Evolutionary conservation across 176 grass and related monocot genomes (phyloP).

Genomic region (Eragrostis nindensis): DNA sequence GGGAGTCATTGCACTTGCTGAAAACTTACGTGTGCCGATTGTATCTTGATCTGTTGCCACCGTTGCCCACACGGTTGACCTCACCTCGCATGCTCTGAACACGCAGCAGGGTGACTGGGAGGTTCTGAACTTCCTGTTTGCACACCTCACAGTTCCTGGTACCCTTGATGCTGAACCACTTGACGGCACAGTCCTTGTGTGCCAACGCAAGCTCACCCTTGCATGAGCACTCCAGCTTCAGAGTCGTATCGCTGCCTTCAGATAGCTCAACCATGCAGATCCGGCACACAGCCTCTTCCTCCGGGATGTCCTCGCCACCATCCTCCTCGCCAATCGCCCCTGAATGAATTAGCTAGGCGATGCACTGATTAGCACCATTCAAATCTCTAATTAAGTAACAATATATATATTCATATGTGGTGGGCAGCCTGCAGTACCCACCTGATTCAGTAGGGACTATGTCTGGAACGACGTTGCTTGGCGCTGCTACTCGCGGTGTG

Average conservation of each 20-base stretch:
- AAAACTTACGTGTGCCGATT: constrained; percentile 50
- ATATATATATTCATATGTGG: no score
- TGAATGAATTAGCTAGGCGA: constrained; percentile 34
- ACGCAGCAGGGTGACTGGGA: constrained; percentile 81
- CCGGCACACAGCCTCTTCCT: constrained; percentile 94
- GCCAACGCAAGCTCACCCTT: constrained; percentile 87
- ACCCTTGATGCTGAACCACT: constrained; percentile 95
- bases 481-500: constrained; percentile 23
- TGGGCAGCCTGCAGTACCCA: constrained; percentile 17
- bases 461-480: constrained; percentile 40
- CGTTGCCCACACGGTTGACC: not conserved
- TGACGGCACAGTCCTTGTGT: constrained; percentile 82
- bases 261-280: constrained; percentile 87
- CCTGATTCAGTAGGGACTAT: constrained; percentile 56
- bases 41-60: constrained; percentile 9
- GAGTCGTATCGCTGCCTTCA: constrained; percentile 66
- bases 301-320: constrained; percentile 73
- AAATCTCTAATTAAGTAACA: no score
- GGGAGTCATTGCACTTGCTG: not conserved
- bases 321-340: constrained; percentile 20
- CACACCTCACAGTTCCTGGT: constrained; percentile 85
- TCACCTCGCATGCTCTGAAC: constrained; percentile 42
- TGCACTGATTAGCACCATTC: not conserved
- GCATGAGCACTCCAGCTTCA: constrained; percentile 84
- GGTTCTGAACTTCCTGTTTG: constrained; percentile 76